These are phyloP conservation scores for Hydnomerulius pinastri DNA, from an alignment of 768 basidiomycete species.

Conservation along the genomic window DNA sequence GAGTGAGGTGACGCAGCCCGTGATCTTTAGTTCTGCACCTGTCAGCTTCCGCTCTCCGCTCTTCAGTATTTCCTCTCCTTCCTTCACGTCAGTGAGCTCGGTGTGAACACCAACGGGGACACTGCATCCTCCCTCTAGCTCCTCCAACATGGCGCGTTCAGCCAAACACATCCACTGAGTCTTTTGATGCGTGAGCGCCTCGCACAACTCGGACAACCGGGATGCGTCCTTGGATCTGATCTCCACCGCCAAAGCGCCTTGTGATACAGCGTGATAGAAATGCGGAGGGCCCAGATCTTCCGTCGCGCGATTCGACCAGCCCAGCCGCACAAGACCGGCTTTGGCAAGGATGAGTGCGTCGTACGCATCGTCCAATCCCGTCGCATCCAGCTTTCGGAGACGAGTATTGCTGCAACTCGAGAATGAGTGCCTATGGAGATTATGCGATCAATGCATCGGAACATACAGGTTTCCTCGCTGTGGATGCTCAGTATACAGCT, in stretches of 20 bases:
- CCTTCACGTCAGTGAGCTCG: constrained; percentile 37
- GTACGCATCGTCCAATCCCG: constrained; percentile 62
- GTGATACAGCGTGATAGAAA: constrained; percentile 88
- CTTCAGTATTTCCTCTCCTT: constrained; percentile 31
- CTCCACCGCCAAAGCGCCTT: constrained; percentile 90
- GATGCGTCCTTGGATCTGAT: constrained; percentile 69
- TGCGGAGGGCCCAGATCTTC: constrained; percentile 71
- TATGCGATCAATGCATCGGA: constrained; percentile 1
- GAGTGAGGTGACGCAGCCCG: constrained; percentile 83
- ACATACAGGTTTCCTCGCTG: constrained; percentile 88
- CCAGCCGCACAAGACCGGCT: constrained; percentile 85
- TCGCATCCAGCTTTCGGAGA: constrained; percentile 85
- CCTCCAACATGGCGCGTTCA: constrained; percentile 86
- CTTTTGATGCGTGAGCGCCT: constrained; percentile 69
- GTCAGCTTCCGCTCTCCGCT: constrained; percentile 32
- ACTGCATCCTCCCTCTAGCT: constrained; percentile 95
- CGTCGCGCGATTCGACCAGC: constrained; percentile 74
- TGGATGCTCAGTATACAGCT: not conserved
- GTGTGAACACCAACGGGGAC: constrained; percentile 89
- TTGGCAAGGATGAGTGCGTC: constrained; percentile 91
- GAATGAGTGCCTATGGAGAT: constrained; percentile 3
- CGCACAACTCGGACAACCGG: constrained; percentile 62
- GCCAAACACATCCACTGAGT: constrained; percentile 79
- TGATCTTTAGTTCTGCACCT: constrained; percentile 56
- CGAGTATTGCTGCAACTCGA: constrained; percentile 73